A percentile compares a stretch with the other conserved stretches of the same genome.
phyloP scores from a whole-genome alignment of 2,329 filamentous ascomycete genomes.

The Bipolaris oryzae region DNA sequence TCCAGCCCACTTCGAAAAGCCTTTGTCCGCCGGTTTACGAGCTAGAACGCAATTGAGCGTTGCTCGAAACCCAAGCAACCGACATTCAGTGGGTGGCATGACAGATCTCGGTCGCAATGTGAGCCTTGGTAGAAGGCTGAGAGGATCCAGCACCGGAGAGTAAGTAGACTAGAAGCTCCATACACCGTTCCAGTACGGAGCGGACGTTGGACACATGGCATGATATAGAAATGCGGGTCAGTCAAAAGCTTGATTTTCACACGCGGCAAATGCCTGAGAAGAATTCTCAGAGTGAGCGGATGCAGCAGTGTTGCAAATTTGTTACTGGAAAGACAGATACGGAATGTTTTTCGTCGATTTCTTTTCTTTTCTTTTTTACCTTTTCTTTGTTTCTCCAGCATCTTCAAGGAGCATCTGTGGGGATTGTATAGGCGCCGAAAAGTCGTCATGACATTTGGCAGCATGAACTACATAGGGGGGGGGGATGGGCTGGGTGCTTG shows the following conservation, averaged over 20 bases:
- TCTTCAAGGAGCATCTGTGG: conserved; percentile 2
- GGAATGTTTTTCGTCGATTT: not conserved
- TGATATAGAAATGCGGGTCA: not conserved
- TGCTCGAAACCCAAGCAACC: conserved; percentile 34
- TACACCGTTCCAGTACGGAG: conserved; percentile 3
- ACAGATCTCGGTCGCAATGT: conserved; percentile 36
- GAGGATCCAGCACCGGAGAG: conserved; percentile 42
- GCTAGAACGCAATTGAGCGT: conserved; percentile 34
- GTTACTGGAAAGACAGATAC: not conserved
- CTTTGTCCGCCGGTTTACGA: conserved; percentile 27
- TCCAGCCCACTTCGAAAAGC: conserved; percentile 40
- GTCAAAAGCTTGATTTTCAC: conserved; percentile 1
- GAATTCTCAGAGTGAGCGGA: not conserved
- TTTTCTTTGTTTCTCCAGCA: not conserved
- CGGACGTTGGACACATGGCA: conserved; percentile 12
- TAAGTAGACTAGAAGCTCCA: conserved; percentile 29
- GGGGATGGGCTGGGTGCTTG: not conserved
- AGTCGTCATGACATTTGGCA: not conserved
- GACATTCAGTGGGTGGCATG: conserved; percentile 38
- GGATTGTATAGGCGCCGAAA: not conserved
- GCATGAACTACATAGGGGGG: not conserved
- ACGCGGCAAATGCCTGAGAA: not conserved
- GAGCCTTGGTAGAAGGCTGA: conserved; percentile 36
- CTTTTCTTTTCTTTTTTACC: not conserved
- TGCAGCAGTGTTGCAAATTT: not conserved